phyloP scores from a whole-genome alignment of 1,139 yeast species.

The Geotrichum restrictum region DNA sequence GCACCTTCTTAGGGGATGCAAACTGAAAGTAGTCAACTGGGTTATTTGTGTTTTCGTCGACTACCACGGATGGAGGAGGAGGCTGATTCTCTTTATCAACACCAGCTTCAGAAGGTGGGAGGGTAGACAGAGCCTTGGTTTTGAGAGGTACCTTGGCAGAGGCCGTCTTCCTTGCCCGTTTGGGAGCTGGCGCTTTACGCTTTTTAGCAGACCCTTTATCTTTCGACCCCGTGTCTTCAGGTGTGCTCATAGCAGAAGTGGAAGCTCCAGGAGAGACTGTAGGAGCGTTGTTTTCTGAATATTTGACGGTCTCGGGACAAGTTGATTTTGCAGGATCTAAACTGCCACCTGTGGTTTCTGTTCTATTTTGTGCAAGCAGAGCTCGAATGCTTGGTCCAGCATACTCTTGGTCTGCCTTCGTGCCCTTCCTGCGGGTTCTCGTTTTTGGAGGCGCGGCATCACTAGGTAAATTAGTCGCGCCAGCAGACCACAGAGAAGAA shows the following conservation, averaged over 20 bases:
- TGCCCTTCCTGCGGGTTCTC: background rate
- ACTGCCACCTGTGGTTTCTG: background rate
- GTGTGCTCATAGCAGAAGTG: slow-evolving; percentile 1
- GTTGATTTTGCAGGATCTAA: no score
- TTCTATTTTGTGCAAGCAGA: slow-evolving; percentile 12
- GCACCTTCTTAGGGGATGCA: no score
- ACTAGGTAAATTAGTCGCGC: background rate
- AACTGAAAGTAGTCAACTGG: no score
- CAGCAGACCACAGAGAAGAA: slow-evolving; percentile 10
- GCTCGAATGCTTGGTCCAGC: slow-evolving; percentile 13
- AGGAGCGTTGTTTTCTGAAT: background rate
- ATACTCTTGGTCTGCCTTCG: background rate
- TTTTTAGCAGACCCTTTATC: background rate
- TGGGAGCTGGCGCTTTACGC: background rate
- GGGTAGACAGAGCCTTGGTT: no score
- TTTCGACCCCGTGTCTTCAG: background rate
- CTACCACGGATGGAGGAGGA: background rate
- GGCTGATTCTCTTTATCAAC: background rate
- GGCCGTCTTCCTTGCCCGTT: background rate
- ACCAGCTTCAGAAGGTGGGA: background rate
- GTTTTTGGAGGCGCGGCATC: background rate
- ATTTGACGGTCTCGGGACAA: no score
- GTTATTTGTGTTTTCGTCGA: no score
- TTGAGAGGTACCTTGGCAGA: background rate
- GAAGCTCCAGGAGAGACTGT: background rate